Evolutionary conservation across 1,139 yeast genomes (phyloP).

Genomic region (Geotrichum citri-aurantii): DNA sequence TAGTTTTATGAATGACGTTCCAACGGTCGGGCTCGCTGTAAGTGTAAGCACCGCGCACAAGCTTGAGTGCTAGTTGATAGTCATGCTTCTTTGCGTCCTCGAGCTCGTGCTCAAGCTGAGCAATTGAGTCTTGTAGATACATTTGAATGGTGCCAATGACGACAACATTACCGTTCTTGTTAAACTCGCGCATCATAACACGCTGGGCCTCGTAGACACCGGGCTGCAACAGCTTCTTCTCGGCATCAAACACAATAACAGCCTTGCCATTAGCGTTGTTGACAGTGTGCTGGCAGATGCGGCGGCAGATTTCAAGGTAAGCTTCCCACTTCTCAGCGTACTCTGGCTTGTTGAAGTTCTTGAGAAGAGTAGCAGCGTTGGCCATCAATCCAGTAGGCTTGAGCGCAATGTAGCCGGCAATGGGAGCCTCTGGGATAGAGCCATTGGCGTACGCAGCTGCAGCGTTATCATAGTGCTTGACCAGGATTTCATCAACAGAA

Average conservation of each 20-base stretch:
- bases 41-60: conserved; percentile 96
- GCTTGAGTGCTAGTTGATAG: conserved; percentile 78
- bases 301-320: conserved; percentile 60
- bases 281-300: conserved; percentile 59
- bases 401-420: conserved; percentile 54
- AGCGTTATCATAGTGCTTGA: conserved; percentile 61
- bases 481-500: conserved; percentile 64
- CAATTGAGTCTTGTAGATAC: conserved; percentile 71
- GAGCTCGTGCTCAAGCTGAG: conserved; percentile 58
- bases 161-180: conserved; percentile 53
- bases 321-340: conserved; percentile 51
- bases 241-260: conserved; percentile 88
- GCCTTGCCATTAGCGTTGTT: conserved; percentile 72
- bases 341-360: conserved; percentile 52
- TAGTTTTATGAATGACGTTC: conserved; percentile 63
- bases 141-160: conserved; percentile 92
- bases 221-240: conserved; percentile 76
- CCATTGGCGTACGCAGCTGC: conserved; percentile 37
- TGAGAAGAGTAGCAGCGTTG: conserved; percentile 70
- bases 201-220: conserved; percentile 92
- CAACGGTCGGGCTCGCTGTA: conserved; percentile 77
- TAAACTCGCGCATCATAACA: conserved; percentile 67
- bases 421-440: conserved; percentile 41
- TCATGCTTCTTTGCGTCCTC: conserved; percentile 52
- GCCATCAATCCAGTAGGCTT: conserved; percentile 88